Evolutionary conservation across 768 basidiomycete species (phyloP), one percentile per base, ranked within the genome.

Genomic region (Boletellus sp.): DNA sequence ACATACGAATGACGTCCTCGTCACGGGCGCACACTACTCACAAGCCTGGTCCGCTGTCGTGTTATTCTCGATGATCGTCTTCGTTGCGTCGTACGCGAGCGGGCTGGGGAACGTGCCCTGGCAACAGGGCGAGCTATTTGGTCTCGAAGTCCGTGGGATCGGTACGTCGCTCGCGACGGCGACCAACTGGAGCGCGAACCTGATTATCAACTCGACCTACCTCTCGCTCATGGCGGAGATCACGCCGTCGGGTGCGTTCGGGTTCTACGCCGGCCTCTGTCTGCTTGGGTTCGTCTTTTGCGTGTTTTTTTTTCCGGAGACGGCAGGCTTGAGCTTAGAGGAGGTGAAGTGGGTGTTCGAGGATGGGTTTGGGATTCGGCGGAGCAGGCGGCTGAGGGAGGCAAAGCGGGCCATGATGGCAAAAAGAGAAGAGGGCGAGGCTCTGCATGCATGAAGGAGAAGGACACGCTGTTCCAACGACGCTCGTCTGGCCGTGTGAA

Each of bases 121-220:
- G 90, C 87, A 90, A 59, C 90, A 90, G 65, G 88, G 87, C 38
- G 90, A 91, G 62, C 75, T 93, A 11, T 92, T 92, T 69, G 74
- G 77, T 17, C 77, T 91, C 34, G 86, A 90, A 74, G 84, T 87
- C 16, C 79, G 89, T 43, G 89, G 90, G 3, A 79, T 90, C 49
- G 88, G 87, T 26, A 85, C 86, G 7, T 84, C 83, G 1, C 74
- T 89, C 42, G 75, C 82, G 10, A 89, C 88, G 0, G 83, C 85
- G 5, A 84, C 83, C 19, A 90, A 90, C 68, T 91, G 88, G 88
- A 76, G 77, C 26, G 76, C 77, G 11, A 92, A 90, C 66, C 73
- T 91, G 26, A 74, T 90, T 57, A 87, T 90, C 60, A 80, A 80
- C 6, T 79, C 85, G 16, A 92, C 90, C 8, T 92, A 89, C 68